phyloP scores from a whole-genome alignment of 805 yeast genomes.

The Hanseniaspora opuntiae region DNA sequence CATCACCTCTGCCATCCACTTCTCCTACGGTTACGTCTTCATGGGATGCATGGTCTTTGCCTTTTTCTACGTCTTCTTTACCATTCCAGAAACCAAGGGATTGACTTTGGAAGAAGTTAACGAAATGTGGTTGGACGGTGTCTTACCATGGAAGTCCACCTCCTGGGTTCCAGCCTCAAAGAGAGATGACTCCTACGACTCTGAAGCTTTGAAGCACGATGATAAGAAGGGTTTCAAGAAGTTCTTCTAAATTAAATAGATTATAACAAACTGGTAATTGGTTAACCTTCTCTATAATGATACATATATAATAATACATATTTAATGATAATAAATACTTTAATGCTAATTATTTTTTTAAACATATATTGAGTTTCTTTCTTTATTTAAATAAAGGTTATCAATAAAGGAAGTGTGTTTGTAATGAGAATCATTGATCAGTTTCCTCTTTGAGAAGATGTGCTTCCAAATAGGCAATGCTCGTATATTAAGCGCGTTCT shows the following conservation, averaged over 20 bases:
- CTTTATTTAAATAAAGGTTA: no score
- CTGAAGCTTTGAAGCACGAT: constrained; percentile 21
- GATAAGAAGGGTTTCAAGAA: constrained; percentile 23
- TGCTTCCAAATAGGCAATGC: no score
- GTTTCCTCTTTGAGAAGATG: no score
- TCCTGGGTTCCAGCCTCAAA: constrained; percentile 40
- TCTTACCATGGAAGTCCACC: constrained; percentile 35
- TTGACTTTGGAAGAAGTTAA: constrained; percentile 73
- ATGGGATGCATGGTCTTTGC: constrained; percentile 48
- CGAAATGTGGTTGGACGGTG: constrained; percentile 37
- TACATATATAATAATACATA: no score
- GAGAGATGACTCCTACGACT: constrained; percentile 24
- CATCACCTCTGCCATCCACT: constrained; percentile 51
- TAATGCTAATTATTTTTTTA: no score
- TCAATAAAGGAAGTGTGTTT: no score
- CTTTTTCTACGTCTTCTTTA: constrained; percentile 56
- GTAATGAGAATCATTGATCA: no score
- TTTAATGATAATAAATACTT: no score
- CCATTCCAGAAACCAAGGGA: constrained; percentile 69
- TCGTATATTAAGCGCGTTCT: no score
- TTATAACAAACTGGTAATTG: background rate
- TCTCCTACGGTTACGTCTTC: constrained; percentile 56
- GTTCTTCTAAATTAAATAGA: constrained; percentile 10
- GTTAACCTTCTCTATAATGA: no score
- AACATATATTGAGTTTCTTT: no score